Conservation (phyloP, 176 grass and related monocot species). For the Poa annua region DNA sequence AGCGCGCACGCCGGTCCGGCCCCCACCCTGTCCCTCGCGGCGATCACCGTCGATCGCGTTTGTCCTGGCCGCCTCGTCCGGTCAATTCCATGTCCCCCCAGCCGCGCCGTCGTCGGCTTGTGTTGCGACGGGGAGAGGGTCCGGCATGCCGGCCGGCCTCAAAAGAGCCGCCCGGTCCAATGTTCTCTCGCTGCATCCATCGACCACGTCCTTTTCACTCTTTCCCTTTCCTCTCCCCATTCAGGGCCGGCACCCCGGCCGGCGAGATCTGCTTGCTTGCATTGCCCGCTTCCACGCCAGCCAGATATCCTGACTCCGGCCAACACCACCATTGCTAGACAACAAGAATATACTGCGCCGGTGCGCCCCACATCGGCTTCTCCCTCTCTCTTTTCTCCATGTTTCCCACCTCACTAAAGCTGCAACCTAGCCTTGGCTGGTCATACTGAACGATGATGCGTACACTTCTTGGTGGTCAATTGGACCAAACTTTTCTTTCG, state of each 20-base stretch:
- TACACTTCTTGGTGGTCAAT: constrained; percentile 46
- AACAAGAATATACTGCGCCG: constrained; percentile 58
- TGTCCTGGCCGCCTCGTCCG: constrained; percentile 29
- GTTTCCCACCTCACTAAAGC: constrained; percentile 32
- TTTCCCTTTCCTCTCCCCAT: constrained; percentile 22
- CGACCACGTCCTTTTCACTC: constrained; percentile 9
- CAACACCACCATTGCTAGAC: constrained; percentile 52
- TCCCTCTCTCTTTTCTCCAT: not conserved
- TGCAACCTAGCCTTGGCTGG: constrained; percentile 16
- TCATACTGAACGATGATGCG: constrained; percentile 44
- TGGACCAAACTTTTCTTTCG: constrained; percentile 55
- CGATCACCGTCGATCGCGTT: constrained; percentile 30
- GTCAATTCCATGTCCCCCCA: constrained; percentile 55
- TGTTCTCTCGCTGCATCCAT: constrained; percentile 27
- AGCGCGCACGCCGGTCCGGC: constrained; percentile 32
- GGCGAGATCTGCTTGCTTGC: constrained; percentile 47
- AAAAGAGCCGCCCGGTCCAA: constrained; percentile 51
- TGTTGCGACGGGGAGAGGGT: not conserved
- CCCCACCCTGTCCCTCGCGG: constrained; percentile 51
- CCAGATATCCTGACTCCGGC: constrained; percentile 49
- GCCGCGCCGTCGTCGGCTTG: constrained; percentile 39
- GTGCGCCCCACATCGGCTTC: constrained; percentile 4
- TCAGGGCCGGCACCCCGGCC: constrained; percentile 23
- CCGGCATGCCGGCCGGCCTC: constrained; percentile 41
- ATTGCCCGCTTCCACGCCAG: constrained; percentile 39